phyloP scores from a whole-genome alignment of 2,329 filamentous ascomycete species.

The Aspergillus fumigatiaffinis region DNA sequence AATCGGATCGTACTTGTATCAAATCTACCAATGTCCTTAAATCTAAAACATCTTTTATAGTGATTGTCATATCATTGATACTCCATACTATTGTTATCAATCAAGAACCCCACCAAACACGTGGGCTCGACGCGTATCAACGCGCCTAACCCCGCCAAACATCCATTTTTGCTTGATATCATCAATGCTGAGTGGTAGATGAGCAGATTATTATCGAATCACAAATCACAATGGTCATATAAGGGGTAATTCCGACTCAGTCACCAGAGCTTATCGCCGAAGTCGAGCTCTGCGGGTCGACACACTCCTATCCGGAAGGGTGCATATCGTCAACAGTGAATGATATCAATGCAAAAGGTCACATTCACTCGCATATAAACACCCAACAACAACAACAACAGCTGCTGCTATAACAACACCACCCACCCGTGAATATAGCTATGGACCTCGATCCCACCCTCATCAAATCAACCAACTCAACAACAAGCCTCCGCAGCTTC shows the following conservation, averaged over 20 bases:
- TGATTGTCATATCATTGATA: not conserved
- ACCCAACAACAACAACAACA: not conserved
- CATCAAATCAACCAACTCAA: not conserved
- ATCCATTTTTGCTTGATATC: not conserved
- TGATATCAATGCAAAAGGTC: not conserved
- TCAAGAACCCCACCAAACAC: not conserved
- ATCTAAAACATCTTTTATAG: not conserved
- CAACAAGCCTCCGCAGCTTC: not conserved
- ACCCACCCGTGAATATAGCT: not conserved
- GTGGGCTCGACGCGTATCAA: not conserved
- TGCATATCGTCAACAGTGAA: not conserved
- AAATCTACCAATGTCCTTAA: not conserved
- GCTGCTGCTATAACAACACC: too few species aligned
- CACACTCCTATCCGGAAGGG: too few species aligned
- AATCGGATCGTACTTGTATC: not conserved
- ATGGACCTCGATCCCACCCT: not conserved
- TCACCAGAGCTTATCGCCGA: not conserved
- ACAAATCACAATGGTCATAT: not conserved
- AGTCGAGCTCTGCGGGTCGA: not conserved
- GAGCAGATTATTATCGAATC: not conserved
- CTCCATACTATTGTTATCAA: not conserved
- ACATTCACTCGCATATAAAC: not conserved
- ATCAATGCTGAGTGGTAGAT: not conserved
- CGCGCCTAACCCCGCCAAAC: not conserved
- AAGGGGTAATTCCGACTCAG: not conserved